Evolutionary conservation across 768 basidiomycete species (phyloP).

Genomic region (Cystofilobasidium macerans): DNA sequence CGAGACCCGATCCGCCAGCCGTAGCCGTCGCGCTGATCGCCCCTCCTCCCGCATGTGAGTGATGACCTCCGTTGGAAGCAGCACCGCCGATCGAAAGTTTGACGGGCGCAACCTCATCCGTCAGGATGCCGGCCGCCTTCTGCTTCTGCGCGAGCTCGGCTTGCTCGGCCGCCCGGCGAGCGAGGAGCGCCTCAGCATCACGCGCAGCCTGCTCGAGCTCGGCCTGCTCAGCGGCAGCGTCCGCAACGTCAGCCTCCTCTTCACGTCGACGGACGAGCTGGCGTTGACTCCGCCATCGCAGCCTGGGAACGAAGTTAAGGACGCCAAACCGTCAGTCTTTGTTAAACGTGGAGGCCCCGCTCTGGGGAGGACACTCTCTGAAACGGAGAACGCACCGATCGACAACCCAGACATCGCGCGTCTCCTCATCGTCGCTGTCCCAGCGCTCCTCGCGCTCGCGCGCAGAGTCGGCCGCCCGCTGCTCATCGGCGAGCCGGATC

Average conservation of each 20-base stretch:
- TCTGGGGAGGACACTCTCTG: too few species aligned
- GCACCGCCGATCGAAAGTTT: conserved; percentile 54
- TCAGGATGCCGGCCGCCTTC: conserved; percentile 73
- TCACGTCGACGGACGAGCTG: conserved; percentile 52
- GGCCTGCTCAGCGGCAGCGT: conserved; percentile 67
- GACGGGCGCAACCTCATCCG: conserved; percentile 77
- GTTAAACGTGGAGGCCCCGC: too few species aligned
- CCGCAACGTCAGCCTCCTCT: conserved; percentile 71
- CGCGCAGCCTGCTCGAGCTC: conserved; percentile 52
- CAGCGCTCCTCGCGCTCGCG: conserved; percentile 67
- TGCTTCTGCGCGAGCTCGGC: conserved; percentile 82
- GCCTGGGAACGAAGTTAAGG: conserved; percentile 39
- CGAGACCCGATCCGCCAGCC: conserved; percentile 35
- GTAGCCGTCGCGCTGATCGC: too few species aligned
- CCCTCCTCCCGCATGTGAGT: too few species aligned
- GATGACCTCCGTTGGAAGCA: too few species aligned
- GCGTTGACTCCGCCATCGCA: conserved; percentile 74
- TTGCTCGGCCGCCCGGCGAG: conserved; percentile 91
- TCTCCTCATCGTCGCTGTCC: conserved; percentile 78
- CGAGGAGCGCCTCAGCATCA: conserved; percentile 88
- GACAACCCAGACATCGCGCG: conserved; percentile 80
- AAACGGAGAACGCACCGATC: conserved; percentile 67
- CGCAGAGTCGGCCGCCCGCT: conserved; percentile 62
- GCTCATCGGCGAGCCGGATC: conserved; percentile 59
- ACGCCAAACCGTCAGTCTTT: too few species aligned